Base-by-base conservation (phyloP, 352 stramenopile species). In the Globisporangium uncinulatum region DNA sequence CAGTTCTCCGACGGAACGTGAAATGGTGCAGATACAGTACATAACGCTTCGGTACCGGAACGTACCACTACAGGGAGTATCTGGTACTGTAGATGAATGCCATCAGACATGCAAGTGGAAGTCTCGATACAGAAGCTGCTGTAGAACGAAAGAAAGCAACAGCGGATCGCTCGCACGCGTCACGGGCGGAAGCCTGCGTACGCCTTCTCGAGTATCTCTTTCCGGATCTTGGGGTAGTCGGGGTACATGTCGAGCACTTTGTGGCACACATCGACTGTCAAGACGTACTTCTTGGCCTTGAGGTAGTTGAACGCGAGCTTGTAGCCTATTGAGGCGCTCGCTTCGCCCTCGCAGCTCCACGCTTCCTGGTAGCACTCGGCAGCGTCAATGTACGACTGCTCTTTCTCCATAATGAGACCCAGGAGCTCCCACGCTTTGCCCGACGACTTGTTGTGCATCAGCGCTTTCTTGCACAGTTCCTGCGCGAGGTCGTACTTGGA, bases 251-350 rank as follows among this genome's bases (percentile, higher is more conserved):
- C 76, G 31, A 98, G 76, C 37, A 98, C 90, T 49, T 96, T 97
- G 66, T 97, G 74, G 63, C 89, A 97, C 8, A 98, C 84, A 60
- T 98, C 91, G 41, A 98, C 95, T 14, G 92, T 80, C 17, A 87
- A 65, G 9, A 98, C 87, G 51, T 83, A 94, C 47, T 91, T 89
- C 61, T 93, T 93, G 34, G 92, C 88, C 69, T 98, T 98, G 48
- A 98, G 76, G 70, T 98, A 98, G 62, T 98, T 98, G 69, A 98
- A 98, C 6, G 90, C 92, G 1, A 98, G 71, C 64, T 98, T 98
- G 67, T 96, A 98, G 24, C 89, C 94, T 49, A 97, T 93, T 9
- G 70, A 76, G 7, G 94, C 90, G 29, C 83, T 95, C 0, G 87
- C 83, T 61, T 97, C 83, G 42, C 79, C 78, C 46, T 90, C 79